phyloP scores from a whole-genome alignment of 176 grass and related monocot genomes.

The Lolium rigidum region DNA sequence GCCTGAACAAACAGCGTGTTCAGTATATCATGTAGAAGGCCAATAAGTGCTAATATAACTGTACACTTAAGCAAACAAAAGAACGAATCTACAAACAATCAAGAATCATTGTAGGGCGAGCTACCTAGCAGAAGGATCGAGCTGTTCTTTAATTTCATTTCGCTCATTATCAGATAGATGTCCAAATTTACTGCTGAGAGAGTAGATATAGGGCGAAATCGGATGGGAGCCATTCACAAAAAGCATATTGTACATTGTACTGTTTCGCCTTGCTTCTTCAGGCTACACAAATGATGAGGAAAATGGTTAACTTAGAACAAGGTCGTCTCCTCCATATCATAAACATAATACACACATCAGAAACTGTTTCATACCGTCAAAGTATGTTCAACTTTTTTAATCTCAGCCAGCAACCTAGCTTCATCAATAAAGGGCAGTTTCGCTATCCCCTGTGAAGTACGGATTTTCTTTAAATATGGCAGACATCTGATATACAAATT shows the following conservation, averaged over 20 bases:
- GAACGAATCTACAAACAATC: constrained; percentile 15
- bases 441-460: constrained; percentile 75
- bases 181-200: constrained; percentile 81
- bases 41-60: constrained; percentile 1
- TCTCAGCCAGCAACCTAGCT: constrained; percentile 80
- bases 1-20: not conserved
- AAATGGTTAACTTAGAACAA: constrained; percentile 41
- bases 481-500: constrained; percentile 36
- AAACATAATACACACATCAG: constrained; percentile 30
- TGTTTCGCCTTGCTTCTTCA: constrained; percentile 96
- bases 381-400: constrained; percentile 92
- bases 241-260: constrained; percentile 90
- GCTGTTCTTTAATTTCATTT: constrained; percentile 82
- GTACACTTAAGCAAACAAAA: constrained; percentile 1
- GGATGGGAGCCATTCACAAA: constrained; percentile 92
- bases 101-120: constrained; percentile 39
- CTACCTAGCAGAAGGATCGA: constrained; percentile 85
- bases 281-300: constrained; percentile 54
- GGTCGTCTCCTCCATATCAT: constrained; percentile 11
- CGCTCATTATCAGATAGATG: constrained; percentile 64
- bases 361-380: constrained; percentile 65
- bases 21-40: not conserved
- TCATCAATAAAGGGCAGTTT: constrained; percentile 98
- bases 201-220: constrained; percentile 92
- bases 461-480: constrained; percentile 40